phyloP scores from a whole-genome alignment of 192 early-diverging fungal genomes.

The Dissophora globulifera region DNA sequence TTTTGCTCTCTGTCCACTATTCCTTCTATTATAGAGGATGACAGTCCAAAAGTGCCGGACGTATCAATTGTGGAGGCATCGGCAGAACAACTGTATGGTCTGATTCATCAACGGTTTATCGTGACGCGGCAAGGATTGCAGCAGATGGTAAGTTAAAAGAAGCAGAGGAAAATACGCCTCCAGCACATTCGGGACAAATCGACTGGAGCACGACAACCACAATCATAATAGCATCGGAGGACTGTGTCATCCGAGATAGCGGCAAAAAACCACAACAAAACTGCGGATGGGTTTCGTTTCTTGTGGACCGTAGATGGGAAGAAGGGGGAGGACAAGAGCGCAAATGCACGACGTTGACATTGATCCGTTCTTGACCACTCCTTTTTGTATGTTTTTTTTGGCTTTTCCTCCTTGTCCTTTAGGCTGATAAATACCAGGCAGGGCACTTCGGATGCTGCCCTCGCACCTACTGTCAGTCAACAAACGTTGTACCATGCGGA shows the following conservation, averaged over 20 bases:
- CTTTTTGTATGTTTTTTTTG: not conserved
- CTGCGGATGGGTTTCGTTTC: too few species aligned
- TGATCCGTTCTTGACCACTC: not conserved
- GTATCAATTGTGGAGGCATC: conserved; percentile 81
- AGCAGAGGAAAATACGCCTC: too few species aligned
- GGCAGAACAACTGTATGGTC: conserved; percentile 93
- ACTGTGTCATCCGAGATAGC: too few species aligned
- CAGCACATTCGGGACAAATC: too few species aligned
- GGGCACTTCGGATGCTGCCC: conserved; percentile 84
- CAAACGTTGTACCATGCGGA: conserved; percentile 75
- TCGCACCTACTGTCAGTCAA: conserved; percentile 72
- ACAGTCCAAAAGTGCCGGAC: conserved; percentile 71
- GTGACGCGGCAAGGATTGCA: conserved; percentile 87
- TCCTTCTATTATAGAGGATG: conserved; percentile 51
- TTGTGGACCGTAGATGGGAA: too few species aligned
- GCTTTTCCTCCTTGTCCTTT: not conserved
- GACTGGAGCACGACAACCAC: not conserved
- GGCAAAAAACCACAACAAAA: too few species aligned
- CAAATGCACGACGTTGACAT: too few species aligned
- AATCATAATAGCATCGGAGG: too few species aligned
- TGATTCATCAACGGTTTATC: conserved; percentile 95
- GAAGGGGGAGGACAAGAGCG: too few species aligned
- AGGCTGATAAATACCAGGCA: conserved; percentile 78
- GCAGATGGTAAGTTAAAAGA: conserved; percentile 75
- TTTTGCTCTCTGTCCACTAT: not conserved